Percentiles rank a stretch among this genome's conserved stretches.
Conservation (phyloP, 805 yeast genomes). For the Scheffersomyces amazonensis region DNA sequence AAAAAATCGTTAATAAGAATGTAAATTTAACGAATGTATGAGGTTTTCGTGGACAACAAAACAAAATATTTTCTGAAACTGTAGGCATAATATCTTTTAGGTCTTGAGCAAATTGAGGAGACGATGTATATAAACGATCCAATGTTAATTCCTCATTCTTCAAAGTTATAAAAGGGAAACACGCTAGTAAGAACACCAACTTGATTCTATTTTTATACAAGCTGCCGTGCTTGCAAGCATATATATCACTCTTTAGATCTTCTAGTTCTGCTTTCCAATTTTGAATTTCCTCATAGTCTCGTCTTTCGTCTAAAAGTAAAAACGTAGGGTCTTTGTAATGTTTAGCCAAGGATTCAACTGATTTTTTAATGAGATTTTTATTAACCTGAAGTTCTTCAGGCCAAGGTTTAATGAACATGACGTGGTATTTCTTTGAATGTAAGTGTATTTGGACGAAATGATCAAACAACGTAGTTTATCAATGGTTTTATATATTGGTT, state of each 20-base stretch:
- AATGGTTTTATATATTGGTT: too few relatives aligned
- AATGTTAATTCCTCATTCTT: background rate
- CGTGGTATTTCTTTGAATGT: too few relatives aligned
- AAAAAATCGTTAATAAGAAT: too few relatives aligned
- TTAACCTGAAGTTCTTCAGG: too few relatives aligned
- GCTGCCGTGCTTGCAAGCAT: background rate
- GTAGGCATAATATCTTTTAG: too few relatives aligned
- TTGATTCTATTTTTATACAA: background rate
- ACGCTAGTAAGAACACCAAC: background rate
- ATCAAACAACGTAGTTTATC: too few relatives aligned
- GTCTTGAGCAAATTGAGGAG: background rate
- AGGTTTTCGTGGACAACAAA: too few relatives aligned
- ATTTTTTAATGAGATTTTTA: background rate
- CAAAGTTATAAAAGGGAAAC: background rate
- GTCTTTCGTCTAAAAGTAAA: background rate
- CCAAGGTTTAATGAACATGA: too few relatives aligned
- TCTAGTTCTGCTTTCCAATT: background rate
- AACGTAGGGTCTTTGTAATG: background rate
- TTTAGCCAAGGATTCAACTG: background rate
- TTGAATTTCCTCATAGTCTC: background rate
- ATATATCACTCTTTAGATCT: background rate
- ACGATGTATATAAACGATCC: background rate
- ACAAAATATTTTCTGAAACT: too few relatives aligned
- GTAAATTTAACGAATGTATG: too few relatives aligned
- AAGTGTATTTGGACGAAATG: too few relatives aligned